Conservation (phyloP, 1,139 yeast species). For the Nakaseomyces delphensis region DNA sequence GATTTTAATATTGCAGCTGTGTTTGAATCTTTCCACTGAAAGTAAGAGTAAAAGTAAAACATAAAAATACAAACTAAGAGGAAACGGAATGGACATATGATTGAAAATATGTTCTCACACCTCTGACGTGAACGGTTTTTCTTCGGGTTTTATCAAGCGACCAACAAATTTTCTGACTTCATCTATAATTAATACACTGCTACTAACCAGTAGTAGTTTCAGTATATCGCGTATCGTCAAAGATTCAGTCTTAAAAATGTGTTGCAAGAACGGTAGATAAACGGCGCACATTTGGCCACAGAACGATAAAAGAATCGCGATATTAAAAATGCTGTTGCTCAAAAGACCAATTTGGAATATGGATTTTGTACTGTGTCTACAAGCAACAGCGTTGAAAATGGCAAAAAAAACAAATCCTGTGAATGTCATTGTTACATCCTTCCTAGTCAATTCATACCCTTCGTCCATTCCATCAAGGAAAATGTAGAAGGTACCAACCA, state of each 20-base stretch:
- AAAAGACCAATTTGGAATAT: conserved; percentile 65
- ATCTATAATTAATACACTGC: conserved; percentile 79
- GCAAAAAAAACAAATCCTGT: conserved; percentile 93
- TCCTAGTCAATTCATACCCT: conserved; percentile 60
- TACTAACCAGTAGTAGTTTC: conserved; percentile 52
- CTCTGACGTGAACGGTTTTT: not conserved
- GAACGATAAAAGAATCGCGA: conserved; percentile 78
- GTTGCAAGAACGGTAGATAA: conserved; percentile 82
- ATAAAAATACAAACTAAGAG: too few relatives aligned
- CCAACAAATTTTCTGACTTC: conserved; percentile 53
- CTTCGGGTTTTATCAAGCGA: not conserved
- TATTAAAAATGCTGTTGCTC: conserved; percentile 76
- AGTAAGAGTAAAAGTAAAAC: too few relatives aligned
- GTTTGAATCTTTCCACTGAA: too few relatives aligned
- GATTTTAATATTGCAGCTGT: too few relatives aligned
- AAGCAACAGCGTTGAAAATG: conserved; percentile 88
- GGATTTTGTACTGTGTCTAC: conserved; percentile 78
- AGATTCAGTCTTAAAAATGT: conserved; percentile 88
- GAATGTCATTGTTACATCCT: conserved; percentile 96
- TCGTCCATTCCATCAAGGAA: conserved; percentile 77
- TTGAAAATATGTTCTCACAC: not conserved
- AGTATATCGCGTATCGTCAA: conserved; percentile 57
- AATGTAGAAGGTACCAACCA: conserved; percentile 73
- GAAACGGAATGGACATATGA: not conserved
- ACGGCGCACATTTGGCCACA: conserved; percentile 86